Evolutionary conservation across 371 early-diverging fungal genomes (phyloP), one percentile per base, ranked within the genome.

Genomic region (Umbelopsis sp.): DNA sequence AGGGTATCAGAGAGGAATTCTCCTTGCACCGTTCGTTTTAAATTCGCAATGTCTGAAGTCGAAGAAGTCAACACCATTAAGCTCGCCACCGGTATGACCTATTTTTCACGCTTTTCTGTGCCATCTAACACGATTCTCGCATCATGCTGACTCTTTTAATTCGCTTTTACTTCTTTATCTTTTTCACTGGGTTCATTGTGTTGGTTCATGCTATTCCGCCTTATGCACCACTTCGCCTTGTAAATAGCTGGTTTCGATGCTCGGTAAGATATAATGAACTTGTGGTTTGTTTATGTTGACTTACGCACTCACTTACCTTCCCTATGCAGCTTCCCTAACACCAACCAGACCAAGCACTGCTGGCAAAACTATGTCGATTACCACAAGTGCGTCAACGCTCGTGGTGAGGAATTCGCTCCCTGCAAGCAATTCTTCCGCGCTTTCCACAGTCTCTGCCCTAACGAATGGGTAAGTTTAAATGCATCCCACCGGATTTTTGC

Each of bases 361-460:
- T 93, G 95, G 96, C 97, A 97, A 86, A 94, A 95, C 88, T 97
- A 96, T 81, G 91, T 91, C 65, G 97, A 97, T 84, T 96, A 94
- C 89, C 83, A 86, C 90, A 93, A 93, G 80, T 94, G 93, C 75
- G 85, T 91, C 53, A 81, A 81, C 63, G 87, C 90, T 70, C 94
- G 94, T 86, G 97, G 98, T 75, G 96, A 96, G 79, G 96, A 96
- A 69, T 94, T 83, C 74, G 82, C 85, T 41, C 92, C 94, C 32
- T 97, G 98, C 92, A 82, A 90, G 76, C 90, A 92, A 76, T 97
- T 97, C 82, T 80, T 81, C 77, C 81, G 73, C 72, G 88, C 89
- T 63, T 97, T 87, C 87, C 78, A 74, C 66, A 80, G 89, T 52
- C 80, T 97, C 65, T 97, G 98, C 85, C 98, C 97, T 65, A 83